A percentile compares a stretch with the other conserved stretches of the same genome.
These are phyloP conservation scores for Venturia nashicola DNA, from an alignment of 2,329 filamentous ascomycete species.

Conservation along the genomic window DNA sequence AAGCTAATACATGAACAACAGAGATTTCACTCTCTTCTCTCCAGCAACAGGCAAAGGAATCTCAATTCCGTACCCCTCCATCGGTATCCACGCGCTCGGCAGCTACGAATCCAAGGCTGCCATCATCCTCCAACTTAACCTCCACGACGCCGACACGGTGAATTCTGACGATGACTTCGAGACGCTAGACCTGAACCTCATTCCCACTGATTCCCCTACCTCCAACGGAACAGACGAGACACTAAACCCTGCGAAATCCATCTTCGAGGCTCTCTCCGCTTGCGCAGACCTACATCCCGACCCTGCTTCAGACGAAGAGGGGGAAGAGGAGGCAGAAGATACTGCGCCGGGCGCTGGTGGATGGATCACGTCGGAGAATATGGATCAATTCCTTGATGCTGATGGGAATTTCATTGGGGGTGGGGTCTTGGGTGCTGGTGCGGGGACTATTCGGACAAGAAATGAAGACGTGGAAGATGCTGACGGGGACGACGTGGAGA, in stretches of 20 bases:
- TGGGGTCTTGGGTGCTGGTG: constrained; percentile 23
- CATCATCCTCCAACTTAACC: constrained; percentile 34
- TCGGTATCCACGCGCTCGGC: constrained; percentile 59
- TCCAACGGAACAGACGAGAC: not conserved
- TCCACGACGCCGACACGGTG: constrained; percentile 39
- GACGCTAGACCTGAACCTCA: constrained; percentile 55
- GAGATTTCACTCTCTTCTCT: constrained; percentile 54
- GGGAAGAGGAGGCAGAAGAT: constrained; percentile 30
- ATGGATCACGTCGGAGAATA: constrained; percentile 88
- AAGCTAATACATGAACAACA: constrained; percentile 16
- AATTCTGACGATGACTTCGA: constrained; percentile 52
- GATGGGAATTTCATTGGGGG: constrained; percentile 25
- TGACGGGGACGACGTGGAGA: constrained; percentile 15
- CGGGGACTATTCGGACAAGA: constrained; percentile 23
- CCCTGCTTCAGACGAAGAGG: constrained; percentile 45
- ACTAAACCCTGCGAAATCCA: constrained; percentile 26
- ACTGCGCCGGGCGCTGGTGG: constrained; percentile 62
- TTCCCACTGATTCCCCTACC: constrained; percentile 31
- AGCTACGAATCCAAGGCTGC: constrained; percentile 24
- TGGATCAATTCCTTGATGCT: constrained; percentile 52
- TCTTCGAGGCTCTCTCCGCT: constrained; percentile 59
- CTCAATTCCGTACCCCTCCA: constrained; percentile 59
- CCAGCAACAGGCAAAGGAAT: constrained; percentile 45
- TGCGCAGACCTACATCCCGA: constrained; percentile 71
- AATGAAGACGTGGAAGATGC: constrained; percentile 15